phyloP scores from a whole-genome alignment of 1,284 basidiomycete species.

The Porodaedalea pini region DNA sequence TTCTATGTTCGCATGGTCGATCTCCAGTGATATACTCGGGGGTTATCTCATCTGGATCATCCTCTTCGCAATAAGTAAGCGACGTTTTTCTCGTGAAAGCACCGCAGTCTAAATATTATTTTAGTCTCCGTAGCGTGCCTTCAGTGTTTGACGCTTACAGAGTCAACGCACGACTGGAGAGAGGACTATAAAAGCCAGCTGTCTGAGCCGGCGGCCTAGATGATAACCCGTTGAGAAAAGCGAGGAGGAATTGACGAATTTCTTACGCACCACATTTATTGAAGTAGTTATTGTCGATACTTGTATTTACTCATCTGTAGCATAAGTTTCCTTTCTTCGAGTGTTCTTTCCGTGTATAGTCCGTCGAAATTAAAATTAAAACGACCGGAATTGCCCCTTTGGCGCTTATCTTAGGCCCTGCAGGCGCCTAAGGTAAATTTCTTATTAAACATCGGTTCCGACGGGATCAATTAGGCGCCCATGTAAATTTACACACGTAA shows the following conservation, averaged over 20 bases:
- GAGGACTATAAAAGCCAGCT: slow-evolving; percentile 4
- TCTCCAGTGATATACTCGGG: slow-evolving; percentile 12
- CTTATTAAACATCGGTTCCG: not conserved
- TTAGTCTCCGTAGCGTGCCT: slow-evolving; percentile 19
- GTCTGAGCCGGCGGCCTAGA: not conserved
- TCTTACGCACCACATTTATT: no score
- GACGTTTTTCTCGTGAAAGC: not conserved
- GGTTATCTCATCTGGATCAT: slow-evolving; percentile 18
- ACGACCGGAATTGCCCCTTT: no score
- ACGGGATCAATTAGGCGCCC: not conserved
- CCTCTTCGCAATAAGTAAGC: slow-evolving; percentile 9
- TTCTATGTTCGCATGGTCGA: slow-evolving; percentile 24
- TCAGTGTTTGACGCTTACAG: slow-evolving; percentile 22
- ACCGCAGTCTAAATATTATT: not conserved
- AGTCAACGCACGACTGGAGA: slow-evolving; percentile 24
- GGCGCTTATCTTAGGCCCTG: no score
- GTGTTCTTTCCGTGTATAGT: no score
- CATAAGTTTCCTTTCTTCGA: no score
- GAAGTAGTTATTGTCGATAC: no score
- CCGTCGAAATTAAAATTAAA: no score
- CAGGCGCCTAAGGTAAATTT: no score
- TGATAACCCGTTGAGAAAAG: no score
- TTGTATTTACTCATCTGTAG: no score
- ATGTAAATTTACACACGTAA: not conserved
- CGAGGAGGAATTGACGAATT: no score